Evolutionary conservation across 805 yeast species (phyloP).

Genomic region (Candida railenensis): DNA sequence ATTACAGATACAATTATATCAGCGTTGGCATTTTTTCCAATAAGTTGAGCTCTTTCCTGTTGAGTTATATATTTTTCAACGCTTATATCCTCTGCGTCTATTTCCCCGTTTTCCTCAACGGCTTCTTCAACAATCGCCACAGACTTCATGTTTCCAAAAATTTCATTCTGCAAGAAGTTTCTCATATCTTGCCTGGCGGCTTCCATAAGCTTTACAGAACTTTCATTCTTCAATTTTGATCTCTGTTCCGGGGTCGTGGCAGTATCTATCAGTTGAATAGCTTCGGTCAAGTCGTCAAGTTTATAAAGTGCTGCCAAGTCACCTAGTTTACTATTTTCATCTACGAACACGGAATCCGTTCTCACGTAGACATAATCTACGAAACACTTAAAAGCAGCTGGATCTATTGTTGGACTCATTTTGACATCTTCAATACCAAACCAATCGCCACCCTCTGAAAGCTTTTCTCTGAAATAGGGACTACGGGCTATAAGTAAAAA

Average conservation of each 20-base stretch:
- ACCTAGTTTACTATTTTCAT: conserved; percentile 29
- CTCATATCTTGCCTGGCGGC: conserved; percentile 33
- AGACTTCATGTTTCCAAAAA: conserved; percentile 18
- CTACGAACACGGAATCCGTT: conserved; percentile 32
- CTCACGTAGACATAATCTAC: conserved; percentile 32
- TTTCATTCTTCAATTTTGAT: conserved; percentile 30
- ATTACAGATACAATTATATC: conserved; percentile 48
- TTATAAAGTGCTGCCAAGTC: conserved; percentile 18
- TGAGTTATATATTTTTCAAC: conserved; percentile 14
- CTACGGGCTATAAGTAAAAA: conserved; percentile 37
- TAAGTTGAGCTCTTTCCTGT: conserved; percentile 20
- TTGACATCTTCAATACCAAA: conserved; percentile 11
- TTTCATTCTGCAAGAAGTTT: conserved; percentile 20
- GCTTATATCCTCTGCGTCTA: conserved; percentile 32
- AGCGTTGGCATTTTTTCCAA: conserved; percentile 30
- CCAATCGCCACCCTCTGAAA: conserved; percentile 21
- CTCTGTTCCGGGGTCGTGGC: conserved; percentile 18
- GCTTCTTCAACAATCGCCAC: conserved; percentile 8
- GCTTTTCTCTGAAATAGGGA: conserved; percentile 18
- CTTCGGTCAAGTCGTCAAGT: conserved; percentile 35
- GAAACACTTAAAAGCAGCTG: conserved; percentile 19
- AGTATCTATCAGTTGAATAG: conserved; percentile 25
- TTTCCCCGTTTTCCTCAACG: conserved; percentile 17
- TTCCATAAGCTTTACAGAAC: conserved; percentile 32
- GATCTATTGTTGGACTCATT: conserved; percentile 13